Percentiles rank a stretch among this genome's conserved stretches.
phyloP scores from a whole-genome alignment of 306 rosid species.

The Trifolium pratense region DNA sequence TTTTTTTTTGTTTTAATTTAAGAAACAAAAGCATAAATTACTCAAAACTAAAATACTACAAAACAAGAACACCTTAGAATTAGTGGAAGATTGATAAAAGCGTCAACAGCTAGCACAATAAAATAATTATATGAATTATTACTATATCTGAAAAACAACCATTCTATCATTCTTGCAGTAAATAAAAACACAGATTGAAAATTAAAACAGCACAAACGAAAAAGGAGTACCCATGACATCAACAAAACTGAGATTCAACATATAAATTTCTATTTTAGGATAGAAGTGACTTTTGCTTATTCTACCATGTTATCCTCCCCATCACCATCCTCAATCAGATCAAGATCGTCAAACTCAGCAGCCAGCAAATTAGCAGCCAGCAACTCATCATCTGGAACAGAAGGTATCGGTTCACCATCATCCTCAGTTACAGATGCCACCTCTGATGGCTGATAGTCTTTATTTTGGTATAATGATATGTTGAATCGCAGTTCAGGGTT shows the following conservation, averaged over 20 bases:
- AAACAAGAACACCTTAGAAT: background rate
- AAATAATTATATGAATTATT: background rate
- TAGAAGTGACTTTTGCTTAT: background rate
- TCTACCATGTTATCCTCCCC: conserved; percentile 15
- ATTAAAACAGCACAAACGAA: conserved; percentile 16
- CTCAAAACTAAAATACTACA: background rate
- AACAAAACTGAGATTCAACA: conserved; percentile 1
- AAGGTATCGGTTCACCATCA: background rate
- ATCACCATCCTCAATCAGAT: background rate
- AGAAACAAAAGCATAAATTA: background rate
- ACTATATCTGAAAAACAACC: conserved; percentile 4
- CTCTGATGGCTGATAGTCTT: conserved; percentile 27
- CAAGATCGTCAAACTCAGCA: background rate
- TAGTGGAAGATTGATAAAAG: background rate
- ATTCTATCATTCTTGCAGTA: background rate
- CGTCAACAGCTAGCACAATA: background rate
- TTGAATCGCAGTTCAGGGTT: conserved; percentile 23
- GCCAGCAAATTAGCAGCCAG: no score
- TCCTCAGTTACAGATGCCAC: background rate
- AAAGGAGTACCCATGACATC: background rate
- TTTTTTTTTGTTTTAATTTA: no score
- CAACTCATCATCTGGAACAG: conserved; percentile 18
- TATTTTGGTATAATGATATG: conserved; percentile 22
- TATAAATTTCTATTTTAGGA: background rate
- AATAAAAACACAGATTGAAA: conserved; percentile 15